A percentile compares a stretch with the other conserved stretches of the same genome.
phyloP scores from a whole-genome alignment of 176 grass and related monocot genomes.

The Aegilops umbellulata region DNA sequence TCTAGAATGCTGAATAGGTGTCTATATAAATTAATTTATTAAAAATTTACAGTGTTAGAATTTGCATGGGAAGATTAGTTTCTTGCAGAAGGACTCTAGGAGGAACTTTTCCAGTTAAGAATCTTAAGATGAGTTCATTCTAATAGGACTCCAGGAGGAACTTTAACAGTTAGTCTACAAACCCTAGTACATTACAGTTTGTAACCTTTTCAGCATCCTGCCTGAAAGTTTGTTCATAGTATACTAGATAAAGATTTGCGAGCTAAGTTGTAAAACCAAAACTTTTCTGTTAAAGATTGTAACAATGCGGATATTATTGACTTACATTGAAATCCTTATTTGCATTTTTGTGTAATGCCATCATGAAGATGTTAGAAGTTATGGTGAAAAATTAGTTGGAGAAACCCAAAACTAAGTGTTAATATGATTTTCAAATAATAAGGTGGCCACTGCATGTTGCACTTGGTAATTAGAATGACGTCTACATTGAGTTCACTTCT shows the following conservation, averaged over 20 bases:
- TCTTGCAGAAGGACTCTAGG: neutral
- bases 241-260: neutral
- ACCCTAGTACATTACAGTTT: neutral
- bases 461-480: neutral
- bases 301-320: neutral
- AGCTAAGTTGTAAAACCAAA: neutral
- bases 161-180: neutral
- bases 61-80: constrained; percentile 11
- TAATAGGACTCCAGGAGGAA: constrained; percentile 4
- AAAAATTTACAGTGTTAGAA: neutral
- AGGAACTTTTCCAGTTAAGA: neutral
- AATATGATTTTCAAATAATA: neutral
- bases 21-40: neutral
- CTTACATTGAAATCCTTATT: neutral
- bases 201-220: neutral
- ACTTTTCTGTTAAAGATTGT: neutral
- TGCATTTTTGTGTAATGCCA: neutral
- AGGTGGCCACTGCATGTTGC: neutral
- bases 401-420: neutral
- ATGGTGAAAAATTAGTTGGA: neutral
- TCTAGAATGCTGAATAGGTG: neutral
- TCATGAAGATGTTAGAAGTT: neutral
- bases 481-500: neutral
- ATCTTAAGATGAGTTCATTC: neutral
- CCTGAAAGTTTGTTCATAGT: neutral